Conservation (phyloP, 2,329 filamentous ascomycete genomes). For the Parafenestella ontariensis region DNA sequence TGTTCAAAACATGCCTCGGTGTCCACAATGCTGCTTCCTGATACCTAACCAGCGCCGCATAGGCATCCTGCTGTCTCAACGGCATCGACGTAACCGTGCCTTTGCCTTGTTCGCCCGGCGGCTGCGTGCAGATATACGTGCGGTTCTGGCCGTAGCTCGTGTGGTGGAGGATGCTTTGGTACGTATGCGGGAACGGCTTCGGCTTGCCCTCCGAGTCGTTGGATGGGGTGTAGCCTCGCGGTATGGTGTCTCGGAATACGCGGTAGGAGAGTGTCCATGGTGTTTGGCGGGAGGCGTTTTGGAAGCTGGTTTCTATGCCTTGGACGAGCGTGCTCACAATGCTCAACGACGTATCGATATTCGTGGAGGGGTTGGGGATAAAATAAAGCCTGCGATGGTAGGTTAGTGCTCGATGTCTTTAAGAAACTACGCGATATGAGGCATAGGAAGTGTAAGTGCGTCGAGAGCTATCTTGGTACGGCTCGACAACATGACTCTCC, state of each 20-base stretch:
- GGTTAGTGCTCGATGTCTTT: background rate
- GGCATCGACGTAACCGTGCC: conserved; percentile 35
- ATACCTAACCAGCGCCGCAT: conserved; percentile 23
- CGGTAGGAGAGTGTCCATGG: conserved; percentile 44
- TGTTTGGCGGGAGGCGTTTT: conserved; percentile 23
- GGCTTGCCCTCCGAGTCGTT: conserved; percentile 21
- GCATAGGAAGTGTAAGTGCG: background rate
- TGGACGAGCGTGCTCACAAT: conserved; percentile 31
- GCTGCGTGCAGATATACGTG: conserved; percentile 37
- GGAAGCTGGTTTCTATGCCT: conserved; percentile 37
- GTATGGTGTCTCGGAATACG: conserved; percentile 40
- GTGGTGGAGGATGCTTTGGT: conserved; percentile 41
- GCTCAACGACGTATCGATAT: conserved; percentile 30
- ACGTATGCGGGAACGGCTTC: conserved; percentile 26
- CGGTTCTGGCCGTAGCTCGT: conserved; percentile 26
- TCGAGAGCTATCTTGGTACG: background rate
- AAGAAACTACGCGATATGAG: background rate
- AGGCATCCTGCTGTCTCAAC: conserved; percentile 27
- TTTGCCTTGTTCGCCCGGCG: conserved; percentile 6
- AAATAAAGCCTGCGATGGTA: conserved; percentile 38
- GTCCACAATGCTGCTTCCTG: conserved; percentile 38
- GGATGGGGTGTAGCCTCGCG: conserved; percentile 19
- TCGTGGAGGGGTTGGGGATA: conserved; percentile 35
- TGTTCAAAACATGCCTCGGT: conserved; percentile 28
- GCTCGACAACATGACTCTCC: background rate